Evolutionary conservation across 2,329 filamentous ascomycete species (phyloP).

Genomic region (Fusarium sp.): DNA sequence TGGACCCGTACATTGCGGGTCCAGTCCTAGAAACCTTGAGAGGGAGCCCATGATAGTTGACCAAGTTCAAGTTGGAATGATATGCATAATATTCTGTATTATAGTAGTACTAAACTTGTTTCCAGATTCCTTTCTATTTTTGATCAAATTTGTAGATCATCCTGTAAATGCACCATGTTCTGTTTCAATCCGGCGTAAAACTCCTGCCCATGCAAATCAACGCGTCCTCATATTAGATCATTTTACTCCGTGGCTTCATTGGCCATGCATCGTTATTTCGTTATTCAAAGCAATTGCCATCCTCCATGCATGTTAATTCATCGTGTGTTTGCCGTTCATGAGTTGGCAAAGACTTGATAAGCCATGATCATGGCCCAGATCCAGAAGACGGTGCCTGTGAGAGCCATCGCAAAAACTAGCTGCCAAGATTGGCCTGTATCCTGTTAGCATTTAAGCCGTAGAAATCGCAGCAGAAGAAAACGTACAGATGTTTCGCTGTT

Average conservation of each 20-base stretch:
- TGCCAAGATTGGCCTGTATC: slow-evolving; percentile 73
- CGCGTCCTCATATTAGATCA: not conserved
- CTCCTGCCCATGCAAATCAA: slow-evolving; percentile 35
- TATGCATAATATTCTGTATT: slow-evolving; percentile 12
- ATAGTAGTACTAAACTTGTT: slow-evolving; percentile 2
- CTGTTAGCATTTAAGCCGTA: slow-evolving; percentile 31
- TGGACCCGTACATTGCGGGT: not conserved
- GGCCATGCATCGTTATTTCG: slow-evolving; percentile 44
- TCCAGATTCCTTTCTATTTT: slow-evolving; percentile 5
- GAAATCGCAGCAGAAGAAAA: slow-evolving; percentile 29
- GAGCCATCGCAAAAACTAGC: slow-evolving; percentile 73
- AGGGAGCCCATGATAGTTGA: slow-evolving; percentile 25
- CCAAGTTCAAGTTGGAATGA: not conserved
- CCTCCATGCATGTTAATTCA: not conserved
- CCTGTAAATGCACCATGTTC: slow-evolving; percentile 26
- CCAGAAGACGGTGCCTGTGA: slow-evolving; percentile 73
- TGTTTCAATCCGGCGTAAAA: slow-evolving; percentile 16
- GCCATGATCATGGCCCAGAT: slow-evolving; percentile 80
- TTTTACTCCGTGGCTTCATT: slow-evolving; percentile 37
- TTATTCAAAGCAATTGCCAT: slow-evolving; percentile 10
- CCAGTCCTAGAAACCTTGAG: slow-evolving; percentile 1
- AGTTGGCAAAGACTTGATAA: slow-evolving; percentile 72
- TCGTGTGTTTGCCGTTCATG: slow-evolving; percentile 40
- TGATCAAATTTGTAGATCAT: slow-evolving; percentile 1
- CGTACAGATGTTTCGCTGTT: slow-evolving; percentile 76